These are phyloP conservation scores for Ganoderma leucocontextum DNA, from an alignment of 1,284 basidiomycete species.

Conservation along the genomic window DNA sequence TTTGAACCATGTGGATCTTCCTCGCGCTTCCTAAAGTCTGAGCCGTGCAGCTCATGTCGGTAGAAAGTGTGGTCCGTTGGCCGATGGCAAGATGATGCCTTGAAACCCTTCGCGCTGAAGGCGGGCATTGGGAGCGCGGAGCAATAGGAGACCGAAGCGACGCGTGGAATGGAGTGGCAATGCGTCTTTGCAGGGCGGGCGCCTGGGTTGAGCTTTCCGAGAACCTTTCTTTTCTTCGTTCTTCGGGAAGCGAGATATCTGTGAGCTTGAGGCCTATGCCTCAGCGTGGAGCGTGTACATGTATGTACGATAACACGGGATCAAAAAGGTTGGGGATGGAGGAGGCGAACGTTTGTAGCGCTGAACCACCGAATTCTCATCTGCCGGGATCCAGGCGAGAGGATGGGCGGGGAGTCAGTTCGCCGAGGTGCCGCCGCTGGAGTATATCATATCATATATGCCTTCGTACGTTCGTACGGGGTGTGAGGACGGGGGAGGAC, in stretches of 20 bases:
- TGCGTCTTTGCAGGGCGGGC: conserved; percentile 92
- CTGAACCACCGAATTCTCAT: not conserved
- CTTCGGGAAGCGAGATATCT: no score
- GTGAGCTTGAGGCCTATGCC: conserved; percentile 73
- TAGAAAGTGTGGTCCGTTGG: not conserved
- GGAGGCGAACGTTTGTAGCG: not conserved
- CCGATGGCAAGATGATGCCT: not conserved
- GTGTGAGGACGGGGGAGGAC: no score
- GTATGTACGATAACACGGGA: not conserved
- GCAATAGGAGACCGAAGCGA: no score
- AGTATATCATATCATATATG: no score
- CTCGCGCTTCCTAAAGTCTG: conserved; percentile 90
- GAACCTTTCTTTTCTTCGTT: no score
- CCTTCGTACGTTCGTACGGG: no score
- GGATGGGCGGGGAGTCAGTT: no score
- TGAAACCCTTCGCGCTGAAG: not conserved
- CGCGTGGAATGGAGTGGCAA: conserved; percentile 60
- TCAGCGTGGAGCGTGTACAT: not conserved
- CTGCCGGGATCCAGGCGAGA: no score
- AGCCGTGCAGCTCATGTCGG: conserved; percentile 86
- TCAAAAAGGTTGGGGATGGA: not conserved
- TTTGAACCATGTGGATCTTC: conserved; percentile 79
- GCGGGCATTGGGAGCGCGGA: not conserved
- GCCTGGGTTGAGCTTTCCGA: conserved; percentile 89
- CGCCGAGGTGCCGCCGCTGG: no score